These are phyloP conservation scores for Plasmopara viticola DNA, from an alignment of 352 stramenopile species.

Conservation along the genomic window DNA sequence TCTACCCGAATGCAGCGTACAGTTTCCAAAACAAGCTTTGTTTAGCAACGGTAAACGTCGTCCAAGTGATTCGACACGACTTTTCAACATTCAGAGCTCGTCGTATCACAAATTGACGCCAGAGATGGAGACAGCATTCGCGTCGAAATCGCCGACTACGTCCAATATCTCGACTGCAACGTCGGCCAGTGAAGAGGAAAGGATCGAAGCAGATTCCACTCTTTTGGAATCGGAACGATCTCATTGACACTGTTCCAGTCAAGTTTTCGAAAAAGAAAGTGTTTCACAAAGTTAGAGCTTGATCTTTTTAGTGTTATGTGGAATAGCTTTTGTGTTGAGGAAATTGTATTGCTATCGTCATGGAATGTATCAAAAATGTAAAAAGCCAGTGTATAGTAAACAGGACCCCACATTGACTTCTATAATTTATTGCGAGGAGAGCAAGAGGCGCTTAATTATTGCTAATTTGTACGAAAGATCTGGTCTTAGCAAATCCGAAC, in stretches of 20 bases:
- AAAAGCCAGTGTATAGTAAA: too few species aligned
- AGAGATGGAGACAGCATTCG: slow-evolving; percentile 12
- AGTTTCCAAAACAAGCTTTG: slow-evolving; percentile 28
- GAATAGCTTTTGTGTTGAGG: not conserved
- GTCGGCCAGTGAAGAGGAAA: slow-evolving; percentile 9
- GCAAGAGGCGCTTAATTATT: too few species aligned
- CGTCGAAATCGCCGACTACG: slow-evolving; percentile 1
- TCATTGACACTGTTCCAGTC: slow-evolving; percentile 16
- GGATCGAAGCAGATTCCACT: slow-evolving; percentile 1
- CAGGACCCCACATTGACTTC: too few species aligned
- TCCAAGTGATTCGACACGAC: slow-evolving; percentile 18
- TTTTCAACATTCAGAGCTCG: slow-evolving; percentile 27
- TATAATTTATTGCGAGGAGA: too few species aligned
- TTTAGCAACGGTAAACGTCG: slow-evolving; percentile 30
- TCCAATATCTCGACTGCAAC: slow-evolving; percentile 10
- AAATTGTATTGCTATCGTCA: too few species aligned
- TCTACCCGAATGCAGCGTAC: slow-evolving; percentile 20
- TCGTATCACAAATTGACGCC: slow-evolving; percentile 7
- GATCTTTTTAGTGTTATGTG: too few species aligned
- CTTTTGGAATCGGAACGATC: slow-evolving; percentile 1
- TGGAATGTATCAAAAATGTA: too few species aligned
- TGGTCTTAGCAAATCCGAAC: too few species aligned
- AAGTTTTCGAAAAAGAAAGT: slow-evolving; percentile 26
- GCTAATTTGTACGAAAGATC: too few species aligned
- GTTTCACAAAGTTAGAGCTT: slow-evolving; percentile 25